Percentiles rank a stretch among this genome's conserved stretches.
These are phyloP conservation scores for Debaryomycetaceae sp. DNA, from an alignment of 1,139 yeast genomes.

Conservation along the genomic window DNA sequence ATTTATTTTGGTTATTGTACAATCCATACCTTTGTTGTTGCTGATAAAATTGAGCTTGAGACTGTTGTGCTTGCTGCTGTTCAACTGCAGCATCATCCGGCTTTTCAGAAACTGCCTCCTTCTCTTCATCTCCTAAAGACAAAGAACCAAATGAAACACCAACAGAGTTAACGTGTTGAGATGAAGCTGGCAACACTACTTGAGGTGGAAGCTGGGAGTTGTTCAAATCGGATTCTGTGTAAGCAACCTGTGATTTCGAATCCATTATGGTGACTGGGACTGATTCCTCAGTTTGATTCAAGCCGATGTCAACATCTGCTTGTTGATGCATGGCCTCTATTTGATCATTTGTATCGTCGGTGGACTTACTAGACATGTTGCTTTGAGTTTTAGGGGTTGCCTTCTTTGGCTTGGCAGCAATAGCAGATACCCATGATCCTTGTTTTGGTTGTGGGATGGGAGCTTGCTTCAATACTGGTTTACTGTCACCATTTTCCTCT, in stretches of 20 bases:
- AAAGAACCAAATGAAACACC: slow-evolving; percentile 73
- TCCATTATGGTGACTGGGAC: slow-evolving; percentile 5
- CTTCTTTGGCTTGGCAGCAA: slow-evolving; percentile 51
- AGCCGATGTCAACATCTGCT: slow-evolving; percentile 3
- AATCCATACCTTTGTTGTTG: slow-evolving; percentile 9
- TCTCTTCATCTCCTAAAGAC: slow-evolving; percentile 46
- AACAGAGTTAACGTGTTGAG: slow-evolving; percentile 50
- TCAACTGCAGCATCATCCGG: slow-evolving; percentile 11
- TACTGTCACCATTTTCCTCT: slow-evolving; percentile 10
- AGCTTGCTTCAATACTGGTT: slow-evolving; percentile 28
- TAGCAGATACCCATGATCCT: slow-evolving; percentile 58
- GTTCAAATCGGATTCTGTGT: neutral
- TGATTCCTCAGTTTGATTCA: slow-evolving; percentile 6
- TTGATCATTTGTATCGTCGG: slow-evolving; percentile 5
- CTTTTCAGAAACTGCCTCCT: slow-evolving; percentile 14
- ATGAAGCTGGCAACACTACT: slow-evolving; percentile 63
- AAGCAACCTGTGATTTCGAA: slow-evolving; percentile 5
- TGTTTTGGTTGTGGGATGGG: slow-evolving; percentile 29
- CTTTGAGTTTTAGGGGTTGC: slow-evolving; percentile 14
- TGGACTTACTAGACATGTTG: slow-evolving; percentile 2
- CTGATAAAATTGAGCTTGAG: slow-evolving; percentile 7
- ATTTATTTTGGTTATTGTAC: slow-evolving; percentile 19
- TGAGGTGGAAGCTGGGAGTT: slow-evolving; percentile 35
- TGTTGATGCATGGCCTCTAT: slow-evolving; percentile 7
- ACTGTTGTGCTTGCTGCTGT: slow-evolving; percentile 10